These are phyloP conservation scores for Phyllosticta paracitricarpa DNA, from an alignment of 2,329 filamentous ascomycete genomes.

Conservation along the genomic window DNA sequence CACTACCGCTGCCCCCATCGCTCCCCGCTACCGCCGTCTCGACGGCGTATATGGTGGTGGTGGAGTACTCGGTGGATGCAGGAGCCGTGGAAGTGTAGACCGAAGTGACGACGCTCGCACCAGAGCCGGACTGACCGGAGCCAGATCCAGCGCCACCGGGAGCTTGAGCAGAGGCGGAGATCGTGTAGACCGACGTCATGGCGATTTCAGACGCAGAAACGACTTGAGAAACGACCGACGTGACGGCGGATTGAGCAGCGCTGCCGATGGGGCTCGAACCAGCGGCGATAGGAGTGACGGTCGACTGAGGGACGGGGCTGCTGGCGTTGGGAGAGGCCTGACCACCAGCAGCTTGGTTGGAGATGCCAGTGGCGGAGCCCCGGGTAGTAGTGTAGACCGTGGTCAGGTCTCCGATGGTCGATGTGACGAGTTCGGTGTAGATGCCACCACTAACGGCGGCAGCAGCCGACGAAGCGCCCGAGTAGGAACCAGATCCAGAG, in stretches of 20 bases:
- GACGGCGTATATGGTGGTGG: not conserved
- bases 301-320: not conserved
- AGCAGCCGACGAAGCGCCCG: not conserved
- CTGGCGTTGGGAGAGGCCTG: not conserved
- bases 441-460: not conserved
- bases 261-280: not conserved
- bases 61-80: slow-evolving; percentile 1
- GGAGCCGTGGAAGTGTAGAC: slow-evolving; percentile 1
- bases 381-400: not conserved
- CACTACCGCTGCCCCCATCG: not conserved
- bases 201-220: not conserved
- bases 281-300: not conserved
- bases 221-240: not conserved
- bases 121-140: not conserved
- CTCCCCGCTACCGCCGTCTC: not conserved
- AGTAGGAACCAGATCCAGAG: not conserved
- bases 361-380: not conserved
- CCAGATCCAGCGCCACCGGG: not conserved
- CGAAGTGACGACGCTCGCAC: not conserved
- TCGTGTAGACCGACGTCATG: not conserved
- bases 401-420: not conserved
- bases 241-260: not conserved
- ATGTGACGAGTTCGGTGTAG: not conserved
- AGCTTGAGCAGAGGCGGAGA: not conserved
- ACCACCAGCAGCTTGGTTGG: not conserved